A percentile compares a stretch with the other conserved stretches of the same genome.
Conservation (phyloP, 306 rosid genomes). For the Malus sieversii region DNA sequence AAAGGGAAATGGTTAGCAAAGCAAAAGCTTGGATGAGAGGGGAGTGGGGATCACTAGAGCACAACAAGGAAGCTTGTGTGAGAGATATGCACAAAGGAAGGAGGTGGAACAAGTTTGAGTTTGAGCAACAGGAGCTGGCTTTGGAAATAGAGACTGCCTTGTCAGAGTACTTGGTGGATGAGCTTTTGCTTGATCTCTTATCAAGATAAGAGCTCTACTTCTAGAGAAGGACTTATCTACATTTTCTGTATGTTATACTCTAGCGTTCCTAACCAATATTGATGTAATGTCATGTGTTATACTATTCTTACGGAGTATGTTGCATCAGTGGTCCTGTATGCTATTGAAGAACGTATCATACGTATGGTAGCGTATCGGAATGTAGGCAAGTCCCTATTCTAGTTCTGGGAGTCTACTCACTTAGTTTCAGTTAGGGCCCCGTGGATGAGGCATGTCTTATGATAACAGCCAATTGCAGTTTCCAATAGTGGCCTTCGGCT, state of each 20-base stretch:
- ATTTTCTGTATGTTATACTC: not conserved
- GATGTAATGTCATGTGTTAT: not conserved
- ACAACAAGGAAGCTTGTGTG: slow-evolving; percentile 35
- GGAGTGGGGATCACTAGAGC: slow-evolving; percentile 18
- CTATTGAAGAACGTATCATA: not conserved
- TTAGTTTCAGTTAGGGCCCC: not conserved
- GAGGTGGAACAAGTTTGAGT: slow-evolving; percentile 39
- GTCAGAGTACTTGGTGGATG: slow-evolving; percentile 36
- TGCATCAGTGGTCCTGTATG: not conserved
- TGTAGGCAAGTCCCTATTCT: too few species aligned
- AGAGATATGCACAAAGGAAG: slow-evolving; percentile 46
- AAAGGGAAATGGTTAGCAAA: slow-evolving; percentile 27
- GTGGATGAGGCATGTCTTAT: not conserved
- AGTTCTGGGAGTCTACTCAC: too few species aligned
- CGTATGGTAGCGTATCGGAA: too few species aligned
- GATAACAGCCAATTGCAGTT: not conserved
- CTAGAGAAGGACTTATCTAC: not conserved
- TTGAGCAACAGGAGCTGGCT: slow-evolving; percentile 47
- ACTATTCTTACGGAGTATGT: too few species aligned
- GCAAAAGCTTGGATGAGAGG: slow-evolving; percentile 44
- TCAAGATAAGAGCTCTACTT: not conserved
- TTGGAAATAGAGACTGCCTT: slow-evolving; percentile 40
- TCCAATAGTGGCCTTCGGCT: not conserved
- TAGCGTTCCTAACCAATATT: not conserved
- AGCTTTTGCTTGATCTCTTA: slow-evolving; percentile 29